A percentile compares a stretch with the other conserved stretches of the same genome.
Conservation (phyloP, 768 basidiomycete species). For the Rhodotorula toruloides region DNA sequence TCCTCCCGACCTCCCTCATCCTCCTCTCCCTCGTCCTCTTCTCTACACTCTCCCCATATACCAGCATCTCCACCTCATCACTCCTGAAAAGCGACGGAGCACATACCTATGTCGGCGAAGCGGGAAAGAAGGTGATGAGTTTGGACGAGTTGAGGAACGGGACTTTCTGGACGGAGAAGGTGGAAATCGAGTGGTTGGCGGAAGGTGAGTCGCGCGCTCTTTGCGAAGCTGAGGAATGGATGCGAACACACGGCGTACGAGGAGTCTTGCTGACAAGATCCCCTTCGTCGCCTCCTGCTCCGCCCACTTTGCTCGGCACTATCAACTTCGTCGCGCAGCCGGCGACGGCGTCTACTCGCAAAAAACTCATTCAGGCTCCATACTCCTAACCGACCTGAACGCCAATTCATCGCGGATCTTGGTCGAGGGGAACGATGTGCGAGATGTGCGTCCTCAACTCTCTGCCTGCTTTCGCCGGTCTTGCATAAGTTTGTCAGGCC, state of each 20-base stretch:
- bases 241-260: too few relatives aligned
- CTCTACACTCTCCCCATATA: background rate
- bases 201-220: conserved; percentile 61
- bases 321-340: too few relatives aligned
- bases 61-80: background rate
- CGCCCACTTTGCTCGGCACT: too few relatives aligned
- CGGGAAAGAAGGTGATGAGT: conserved; percentile 14
- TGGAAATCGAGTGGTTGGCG: conserved; percentile 72
- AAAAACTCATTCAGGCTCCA: conserved; percentile 56
- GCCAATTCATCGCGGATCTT: conserved; percentile 63
- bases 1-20: background rate
- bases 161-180: conserved; percentile 59
- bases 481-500: conserved; percentile 16
- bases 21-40: conserved; percentile 8
- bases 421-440: conserved; percentile 58
- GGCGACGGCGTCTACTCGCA: conserved; percentile 85
- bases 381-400: conserved; percentile 75
- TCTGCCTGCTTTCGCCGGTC: background rate
- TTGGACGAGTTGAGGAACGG: conserved; percentile 72
- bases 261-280: too few relatives aligned
- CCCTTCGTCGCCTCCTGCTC: background rate
- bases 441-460: conserved; percentile 57
- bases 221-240: too few relatives aligned
- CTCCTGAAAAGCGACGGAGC: background rate
- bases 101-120: conserved; percentile 28